Conservation (phyloP, 2,329 filamentous ascomycete genomes). For the Teratosphaeria pseudoeucalypti region DNA sequence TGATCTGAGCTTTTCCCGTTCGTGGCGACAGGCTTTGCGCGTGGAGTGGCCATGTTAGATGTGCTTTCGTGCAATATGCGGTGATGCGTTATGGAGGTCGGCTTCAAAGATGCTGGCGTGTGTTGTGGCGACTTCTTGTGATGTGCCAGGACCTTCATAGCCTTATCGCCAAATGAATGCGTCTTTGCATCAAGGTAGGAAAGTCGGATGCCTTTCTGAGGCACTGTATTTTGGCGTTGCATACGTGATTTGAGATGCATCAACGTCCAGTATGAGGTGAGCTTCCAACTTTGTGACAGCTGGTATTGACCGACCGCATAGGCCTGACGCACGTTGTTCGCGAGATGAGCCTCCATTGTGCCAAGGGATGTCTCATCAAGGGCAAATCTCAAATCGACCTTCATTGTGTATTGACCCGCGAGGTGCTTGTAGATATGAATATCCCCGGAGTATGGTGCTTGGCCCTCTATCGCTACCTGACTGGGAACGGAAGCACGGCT, state of each 20-base stretch:
- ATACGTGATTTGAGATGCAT: constrained; percentile 4
- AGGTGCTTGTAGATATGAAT: constrained; percentile 5
- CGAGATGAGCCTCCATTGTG: constrained; percentile 1
- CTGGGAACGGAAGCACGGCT: constrained; percentile 18
- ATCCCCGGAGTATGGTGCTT: constrained; percentile 13
- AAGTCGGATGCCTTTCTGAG: neutral
- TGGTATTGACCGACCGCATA: constrained; percentile 32
- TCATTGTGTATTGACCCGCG: constrained; percentile 2
- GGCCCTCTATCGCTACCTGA: constrained; percentile 17
- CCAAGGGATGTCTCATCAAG: constrained; percentile 4
- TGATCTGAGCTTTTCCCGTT: constrained; percentile 2
- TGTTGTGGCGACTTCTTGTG: constrained; percentile 8
- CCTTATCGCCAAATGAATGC: neutral
- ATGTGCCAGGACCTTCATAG: neutral
- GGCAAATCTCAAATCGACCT: neutral
- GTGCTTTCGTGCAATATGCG: constrained; percentile 30
- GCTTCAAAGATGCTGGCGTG: constrained; percentile 10
- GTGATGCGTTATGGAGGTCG: constrained; percentile 14
- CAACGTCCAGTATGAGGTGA: constrained; percentile 37
- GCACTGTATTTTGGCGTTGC: neutral
- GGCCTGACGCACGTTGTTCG: constrained; percentile 42
- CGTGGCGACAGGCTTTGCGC: constrained; percentile 33
- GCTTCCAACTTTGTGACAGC: constrained; percentile 49
- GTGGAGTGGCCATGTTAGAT: constrained; percentile 45
- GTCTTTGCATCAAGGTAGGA: neutral